A percentile compares a stretch with the other conserved stretches of the same genome.
phyloP scores from a whole-genome alignment of 345 rosid genomes.

The Rhodomyrtus tomentosa region DNA sequence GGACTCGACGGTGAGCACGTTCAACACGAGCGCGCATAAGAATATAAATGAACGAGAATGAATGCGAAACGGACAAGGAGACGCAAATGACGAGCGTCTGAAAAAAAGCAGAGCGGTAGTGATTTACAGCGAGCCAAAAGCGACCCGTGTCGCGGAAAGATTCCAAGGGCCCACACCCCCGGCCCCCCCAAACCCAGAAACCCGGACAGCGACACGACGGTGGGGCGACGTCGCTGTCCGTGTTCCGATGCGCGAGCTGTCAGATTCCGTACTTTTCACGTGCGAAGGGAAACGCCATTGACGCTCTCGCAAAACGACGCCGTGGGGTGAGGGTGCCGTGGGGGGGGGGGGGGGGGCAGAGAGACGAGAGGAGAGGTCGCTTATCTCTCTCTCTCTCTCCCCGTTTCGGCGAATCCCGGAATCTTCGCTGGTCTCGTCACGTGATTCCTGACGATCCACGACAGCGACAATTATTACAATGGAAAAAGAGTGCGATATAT shows the following conservation, averaged over 20 bases:
- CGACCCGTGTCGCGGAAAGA: background rate
- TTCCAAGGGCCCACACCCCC: background rate
- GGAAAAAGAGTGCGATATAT: background rate
- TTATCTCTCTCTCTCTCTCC: background rate
- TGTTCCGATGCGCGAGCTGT: background rate
- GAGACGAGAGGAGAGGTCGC: background rate
- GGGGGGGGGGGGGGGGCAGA: background rate
- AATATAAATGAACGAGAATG: background rate
- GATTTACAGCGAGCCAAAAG: background rate
- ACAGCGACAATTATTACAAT: background rate
- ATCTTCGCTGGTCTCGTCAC: background rate
- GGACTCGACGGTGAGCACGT: background rate
- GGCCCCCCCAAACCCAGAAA: too few species aligned
- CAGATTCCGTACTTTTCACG: conserved; percentile 2
- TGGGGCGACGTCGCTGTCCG: background rate
- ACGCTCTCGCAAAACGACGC: background rate
- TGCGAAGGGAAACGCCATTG: background rate
- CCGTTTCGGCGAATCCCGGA: background rate
- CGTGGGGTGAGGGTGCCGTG: background rate
- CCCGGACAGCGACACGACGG: background rate
- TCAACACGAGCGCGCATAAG: background rate
- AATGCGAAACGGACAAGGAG: background rate
- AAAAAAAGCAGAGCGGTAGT: background rate
- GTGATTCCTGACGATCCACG: background rate
- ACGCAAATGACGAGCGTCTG: background rate